phyloP scores from a whole-genome alignment of 192 early-diverging fungal species.

The Oehlia diaphana region DNA sequence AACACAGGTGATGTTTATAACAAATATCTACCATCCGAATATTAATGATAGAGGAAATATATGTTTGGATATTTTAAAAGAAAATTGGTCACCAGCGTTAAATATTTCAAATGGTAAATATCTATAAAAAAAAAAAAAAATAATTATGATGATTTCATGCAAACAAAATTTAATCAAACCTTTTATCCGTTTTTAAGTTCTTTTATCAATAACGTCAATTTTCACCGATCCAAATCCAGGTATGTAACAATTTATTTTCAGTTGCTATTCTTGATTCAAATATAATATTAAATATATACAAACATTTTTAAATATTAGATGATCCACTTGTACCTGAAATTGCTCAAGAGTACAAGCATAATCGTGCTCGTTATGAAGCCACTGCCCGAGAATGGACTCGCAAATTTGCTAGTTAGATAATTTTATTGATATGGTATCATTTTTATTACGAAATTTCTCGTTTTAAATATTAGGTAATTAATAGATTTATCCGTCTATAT shows the following conservation, averaged over 20 bases:
- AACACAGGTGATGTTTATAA: constrained; percentile 85
- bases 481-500: too few species aligned
- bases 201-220: constrained; percentile 97
- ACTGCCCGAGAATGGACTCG: constrained; percentile 94
- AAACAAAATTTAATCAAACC: too few species aligned
- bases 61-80: constrained; percentile 77
- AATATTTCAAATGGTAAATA: constrained; percentile 89
- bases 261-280: too few species aligned
- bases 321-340: too few species aligned
- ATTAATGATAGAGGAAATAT: constrained; percentile 88
- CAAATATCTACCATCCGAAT: constrained; percentile 98
- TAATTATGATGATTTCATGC: too few species aligned
- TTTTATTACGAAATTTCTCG: too few species aligned
- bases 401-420: constrained; percentile 70
- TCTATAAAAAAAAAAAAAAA: too few species aligned
- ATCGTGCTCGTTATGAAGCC: constrained; percentile 80
- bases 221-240: constrained; percentile 95
- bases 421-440: background rate
- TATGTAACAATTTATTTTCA: too few species aligned
- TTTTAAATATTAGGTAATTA: too few species aligned
- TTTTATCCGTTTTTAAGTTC: constrained; percentile 49
- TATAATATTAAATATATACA: too few species aligned
- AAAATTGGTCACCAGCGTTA: constrained; percentile 84
- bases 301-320: too few species aligned
- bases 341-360: constrained; percentile 77